These are phyloP conservation scores for Thamnidium elegans DNA, from an alignment of 192 early-diverging fungal genomes.

Conservation along the genomic window DNA sequence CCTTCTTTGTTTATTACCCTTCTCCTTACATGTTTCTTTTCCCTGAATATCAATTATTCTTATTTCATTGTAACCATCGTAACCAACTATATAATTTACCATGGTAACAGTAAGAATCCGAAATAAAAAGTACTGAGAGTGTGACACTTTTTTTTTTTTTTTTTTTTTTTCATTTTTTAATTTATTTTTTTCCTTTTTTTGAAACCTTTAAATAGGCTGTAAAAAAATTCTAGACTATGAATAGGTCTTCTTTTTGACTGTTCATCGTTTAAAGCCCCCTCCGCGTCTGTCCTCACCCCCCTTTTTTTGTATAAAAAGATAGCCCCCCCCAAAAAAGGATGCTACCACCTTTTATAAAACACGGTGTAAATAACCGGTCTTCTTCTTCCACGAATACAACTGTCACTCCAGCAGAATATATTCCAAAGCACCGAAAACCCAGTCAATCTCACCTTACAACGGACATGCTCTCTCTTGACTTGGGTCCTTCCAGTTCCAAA, in stretches of 20 bases:
- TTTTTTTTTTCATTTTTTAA: neutral
- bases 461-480: conserved; percentile 17
- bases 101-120: too few relatives aligned
- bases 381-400: neutral
- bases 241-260: neutral
- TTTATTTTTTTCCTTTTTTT: conserved; percentile 2
- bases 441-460: conserved; percentile 11
- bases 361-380: conserved; percentile 7
- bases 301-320: neutral
- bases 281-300: neutral
- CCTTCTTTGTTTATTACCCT: too few relatives aligned
- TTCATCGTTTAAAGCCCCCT: neutral
- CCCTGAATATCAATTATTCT: too few relatives aligned
- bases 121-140: too few relatives aligned
- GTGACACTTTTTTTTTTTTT: neutral
- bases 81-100: too few relatives aligned
- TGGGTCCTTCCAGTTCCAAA: conserved; percentile 1
- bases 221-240: neutral
- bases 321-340: neutral
- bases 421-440: conserved; percentile 7
- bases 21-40: too few relatives aligned
- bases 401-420: neutral
- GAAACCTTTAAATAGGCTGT: neutral
- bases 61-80: too few relatives aligned
- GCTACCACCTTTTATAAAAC: conserved; percentile 21